Evolutionary conservation across 2,329 filamentous ascomycete species (phyloP).

Genomic region (Hawksworthiomyces lignivorus): DNA sequence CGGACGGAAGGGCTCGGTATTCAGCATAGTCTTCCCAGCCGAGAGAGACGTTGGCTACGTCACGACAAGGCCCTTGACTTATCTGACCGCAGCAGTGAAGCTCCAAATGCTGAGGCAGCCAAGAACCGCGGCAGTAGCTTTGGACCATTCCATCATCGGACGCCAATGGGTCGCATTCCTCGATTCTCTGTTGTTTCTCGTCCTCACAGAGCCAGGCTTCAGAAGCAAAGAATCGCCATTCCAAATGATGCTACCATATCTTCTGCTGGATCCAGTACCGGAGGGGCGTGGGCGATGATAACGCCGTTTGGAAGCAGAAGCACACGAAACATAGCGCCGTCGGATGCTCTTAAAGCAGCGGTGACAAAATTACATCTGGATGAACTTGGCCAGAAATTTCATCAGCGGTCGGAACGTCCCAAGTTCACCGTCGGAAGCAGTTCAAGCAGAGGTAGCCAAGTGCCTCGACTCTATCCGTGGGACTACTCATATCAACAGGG

Average conservation of each 20-base stretch:
- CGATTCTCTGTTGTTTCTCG: no score
- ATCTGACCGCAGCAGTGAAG: no score
- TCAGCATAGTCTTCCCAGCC: no score
- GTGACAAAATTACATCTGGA: conserved; percentile 10
- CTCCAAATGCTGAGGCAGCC: no score
- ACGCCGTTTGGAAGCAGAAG: conserved; percentile 7
- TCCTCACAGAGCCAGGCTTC: no score
- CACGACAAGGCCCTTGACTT: no score
- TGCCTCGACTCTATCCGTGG: conserved; percentile 18
- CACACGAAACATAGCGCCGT: background rate
- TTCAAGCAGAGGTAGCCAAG: background rate
- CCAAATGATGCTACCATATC: conserved; percentile 4
- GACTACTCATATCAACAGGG: no score
- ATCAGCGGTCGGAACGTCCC: background rate
- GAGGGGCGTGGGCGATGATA: conserved; percentile 1
- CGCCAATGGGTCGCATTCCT: no score
- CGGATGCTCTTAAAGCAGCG: conserved; percentile 2
- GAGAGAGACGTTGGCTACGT: no score
- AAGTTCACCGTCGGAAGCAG: background rate
- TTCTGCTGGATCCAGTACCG: background rate
- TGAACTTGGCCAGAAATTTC: background rate
- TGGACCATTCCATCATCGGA: no score
- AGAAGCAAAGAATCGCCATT: conserved; percentile 2
- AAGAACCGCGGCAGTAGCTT: no score
- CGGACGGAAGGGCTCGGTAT: no score